phyloP scores from a whole-genome alignment of 2,329 filamentous ascomycete species.

The Epicoccum sorghinum region DNA sequence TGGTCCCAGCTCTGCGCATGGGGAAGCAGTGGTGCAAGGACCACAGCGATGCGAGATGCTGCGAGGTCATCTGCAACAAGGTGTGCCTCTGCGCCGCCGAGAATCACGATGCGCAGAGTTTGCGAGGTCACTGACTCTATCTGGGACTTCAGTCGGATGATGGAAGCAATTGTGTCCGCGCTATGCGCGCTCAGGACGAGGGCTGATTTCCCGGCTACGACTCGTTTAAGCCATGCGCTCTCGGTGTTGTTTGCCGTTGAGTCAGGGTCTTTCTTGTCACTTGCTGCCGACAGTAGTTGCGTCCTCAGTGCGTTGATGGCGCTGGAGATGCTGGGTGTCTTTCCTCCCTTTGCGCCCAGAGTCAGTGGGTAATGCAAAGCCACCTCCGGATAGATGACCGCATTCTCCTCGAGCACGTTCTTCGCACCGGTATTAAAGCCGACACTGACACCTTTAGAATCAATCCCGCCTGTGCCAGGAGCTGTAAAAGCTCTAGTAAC shows the following conservation, averaged over 20 bases:
- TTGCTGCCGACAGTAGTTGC: slow-evolving; percentile 61
- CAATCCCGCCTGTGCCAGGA: slow-evolving; percentile 36
- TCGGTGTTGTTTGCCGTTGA: slow-evolving; percentile 30
- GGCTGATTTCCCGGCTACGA: slow-evolving; percentile 60
- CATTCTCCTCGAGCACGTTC: slow-evolving; percentile 39
- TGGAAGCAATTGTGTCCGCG: slow-evolving; percentile 66
- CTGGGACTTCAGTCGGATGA: slow-evolving; percentile 64
- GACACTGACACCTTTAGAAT: slow-evolving; percentile 47
- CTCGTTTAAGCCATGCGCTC: slow-evolving; percentile 58
- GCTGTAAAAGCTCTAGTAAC: slow-evolving; percentile 49
- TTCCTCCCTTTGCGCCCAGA: slow-evolving; percentile 52
- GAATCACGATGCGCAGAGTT: slow-evolving; percentile 60
- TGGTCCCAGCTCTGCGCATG: slow-evolving; percentile 65
- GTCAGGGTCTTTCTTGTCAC: slow-evolving; percentile 25
- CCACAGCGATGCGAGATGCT: slow-evolving; percentile 62
- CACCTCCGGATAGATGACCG: slow-evolving; percentile 49
- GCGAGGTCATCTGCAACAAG: slow-evolving; percentile 65
- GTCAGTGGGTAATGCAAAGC: slow-evolving; percentile 60
- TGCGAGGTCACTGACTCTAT: slow-evolving; percentile 52
- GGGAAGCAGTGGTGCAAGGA: slow-evolving; percentile 65
- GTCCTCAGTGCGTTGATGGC: slow-evolving; percentile 59
- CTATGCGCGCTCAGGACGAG: slow-evolving; percentile 66
- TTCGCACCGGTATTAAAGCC: slow-evolving; percentile 41
- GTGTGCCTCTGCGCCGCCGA: slow-evolving; percentile 69
- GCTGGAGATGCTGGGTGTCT: slow-evolving; percentile 53